Evolutionary conservation across 441 rosid species (phyloP).

Genomic region (Viola pubescens): DNA sequence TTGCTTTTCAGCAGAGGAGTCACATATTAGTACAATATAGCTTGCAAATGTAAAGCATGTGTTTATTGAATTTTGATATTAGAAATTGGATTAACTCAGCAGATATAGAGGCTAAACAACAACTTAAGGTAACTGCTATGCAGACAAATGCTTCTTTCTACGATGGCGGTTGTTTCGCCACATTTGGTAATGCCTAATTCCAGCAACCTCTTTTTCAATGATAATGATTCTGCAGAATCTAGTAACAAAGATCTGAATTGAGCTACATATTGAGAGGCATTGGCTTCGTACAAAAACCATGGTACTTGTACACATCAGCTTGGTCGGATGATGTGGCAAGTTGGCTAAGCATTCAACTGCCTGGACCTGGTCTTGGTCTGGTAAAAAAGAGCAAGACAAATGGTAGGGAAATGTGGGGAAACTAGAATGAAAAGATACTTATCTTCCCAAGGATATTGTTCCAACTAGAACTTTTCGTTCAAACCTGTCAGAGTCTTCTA

Average conservation of each 20-base stretch:
- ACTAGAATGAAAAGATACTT: slow-evolving; percentile 42
- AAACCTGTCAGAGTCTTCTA: slow-evolving; percentile 80
- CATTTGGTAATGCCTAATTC: not conserved
- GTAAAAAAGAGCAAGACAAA: slow-evolving; percentile 29
- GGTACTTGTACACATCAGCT: slow-evolving; percentile 16
- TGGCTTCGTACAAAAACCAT: not conserved
- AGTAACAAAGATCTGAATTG: not conserved
- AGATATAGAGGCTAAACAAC: too few relatives aligned
- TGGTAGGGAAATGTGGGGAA: slow-evolving; percentile 30
- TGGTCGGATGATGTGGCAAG: slow-evolving; percentile 27
- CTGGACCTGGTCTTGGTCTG: slow-evolving; percentile 28
- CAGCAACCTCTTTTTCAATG: not conserved
- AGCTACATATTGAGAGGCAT: not conserved
- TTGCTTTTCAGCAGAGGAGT: too few relatives aligned
- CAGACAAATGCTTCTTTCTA: too few relatives aligned
- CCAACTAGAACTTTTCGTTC: slow-evolving; percentile 66
- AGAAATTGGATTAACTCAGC: too few relatives aligned
- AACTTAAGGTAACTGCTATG: too few relatives aligned
- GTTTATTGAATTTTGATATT: too few relatives aligned
- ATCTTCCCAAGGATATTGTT: slow-evolving; percentile 59
- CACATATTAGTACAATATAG: too few relatives aligned
- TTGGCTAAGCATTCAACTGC: slow-evolving; percentile 12
- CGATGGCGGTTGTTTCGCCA: too few relatives aligned
- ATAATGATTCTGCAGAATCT: not conserved
- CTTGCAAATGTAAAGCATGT: too few relatives aligned